Conservation (phyloP, 306 rosid genomes). For the Cicer arietinum region DNA sequence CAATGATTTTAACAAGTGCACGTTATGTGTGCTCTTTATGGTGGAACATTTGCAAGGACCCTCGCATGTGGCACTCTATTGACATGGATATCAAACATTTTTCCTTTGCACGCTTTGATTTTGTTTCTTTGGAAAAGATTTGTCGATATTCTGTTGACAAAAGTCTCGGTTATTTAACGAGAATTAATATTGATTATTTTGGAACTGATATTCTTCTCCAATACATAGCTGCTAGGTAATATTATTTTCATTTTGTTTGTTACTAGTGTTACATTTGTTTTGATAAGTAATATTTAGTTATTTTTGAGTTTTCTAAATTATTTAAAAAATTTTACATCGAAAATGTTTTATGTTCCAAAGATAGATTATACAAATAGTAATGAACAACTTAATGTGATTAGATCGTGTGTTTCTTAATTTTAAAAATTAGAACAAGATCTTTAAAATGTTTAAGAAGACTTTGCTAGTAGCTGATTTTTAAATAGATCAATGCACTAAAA, state of each 20-base stretch:
- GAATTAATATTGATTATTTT: not conserved
- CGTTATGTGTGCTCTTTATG: conserved; percentile 53
- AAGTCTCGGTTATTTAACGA: not conserved
- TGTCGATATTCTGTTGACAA: not conserved
- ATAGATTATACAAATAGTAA: too few relatives aligned
- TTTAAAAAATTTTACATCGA: not conserved
- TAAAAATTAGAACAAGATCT: too few relatives aligned
- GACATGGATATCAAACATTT: conserved; percentile 35
- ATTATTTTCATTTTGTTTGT: not conserved
- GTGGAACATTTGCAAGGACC: conserved; percentile 55
- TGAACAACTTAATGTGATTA: too few relatives aligned
- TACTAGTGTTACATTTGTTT: not conserved
- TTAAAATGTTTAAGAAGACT: too few relatives aligned
- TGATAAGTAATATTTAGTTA: too few relatives aligned
- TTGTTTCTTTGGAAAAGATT: not conserved
- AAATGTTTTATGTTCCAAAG: too few relatives aligned
- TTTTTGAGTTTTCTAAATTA: too few relatives aligned
- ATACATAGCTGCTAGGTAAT: not conserved
- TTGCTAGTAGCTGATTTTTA: too few relatives aligned
- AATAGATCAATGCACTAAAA: too few relatives aligned
- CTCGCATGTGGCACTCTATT: conserved; percentile 55
- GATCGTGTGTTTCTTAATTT: too few relatives aligned
- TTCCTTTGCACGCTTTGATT: not conserved
- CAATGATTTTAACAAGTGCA: conserved; percentile 41
- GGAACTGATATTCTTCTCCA: not conserved